Evolutionary conservation across 2,329 filamentous ascomycete species (phyloP).

Genomic region (Chrysosporium keratinophilum): DNA sequence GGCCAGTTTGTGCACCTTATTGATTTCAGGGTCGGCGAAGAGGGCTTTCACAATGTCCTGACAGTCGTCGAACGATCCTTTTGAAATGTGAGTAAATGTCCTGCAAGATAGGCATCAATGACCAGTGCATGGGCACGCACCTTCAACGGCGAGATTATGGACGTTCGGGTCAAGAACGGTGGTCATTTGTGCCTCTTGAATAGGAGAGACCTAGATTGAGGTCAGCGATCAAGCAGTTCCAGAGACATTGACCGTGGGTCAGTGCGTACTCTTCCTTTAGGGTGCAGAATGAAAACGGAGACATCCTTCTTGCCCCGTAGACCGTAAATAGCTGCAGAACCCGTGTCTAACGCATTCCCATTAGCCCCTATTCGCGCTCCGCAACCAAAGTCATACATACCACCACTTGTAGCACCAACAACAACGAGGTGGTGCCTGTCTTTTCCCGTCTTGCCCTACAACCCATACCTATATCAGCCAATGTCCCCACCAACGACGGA

Average conservation of each 20-base stretch:
- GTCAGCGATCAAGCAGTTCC: neutral
- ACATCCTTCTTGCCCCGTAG: slow-evolving; percentile 93
- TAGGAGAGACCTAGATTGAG: slow-evolving; percentile 55
- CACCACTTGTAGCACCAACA: slow-evolving; percentile 75
- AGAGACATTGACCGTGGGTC: neutral
- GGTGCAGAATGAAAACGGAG: slow-evolving; percentile 88
- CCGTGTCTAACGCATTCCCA: slow-evolving; percentile 45
- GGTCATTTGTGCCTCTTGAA: slow-evolving; percentile 96
- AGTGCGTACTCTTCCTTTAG: slow-evolving; percentile 57
- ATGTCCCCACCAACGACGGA: neutral
- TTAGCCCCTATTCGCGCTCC: neutral
- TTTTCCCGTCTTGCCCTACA: slow-evolving; percentile 33
- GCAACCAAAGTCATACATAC: slow-evolving; percentile 34
- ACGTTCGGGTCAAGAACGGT: slow-evolving; percentile 84
- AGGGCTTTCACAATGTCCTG: slow-evolving; percentile 93
- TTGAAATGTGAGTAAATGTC: neutral
- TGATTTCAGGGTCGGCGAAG: slow-evolving; percentile 76
- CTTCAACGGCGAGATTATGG: slow-evolving; percentile 79
- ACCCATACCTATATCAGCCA: neutral
- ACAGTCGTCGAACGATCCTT: slow-evolving; percentile 83
- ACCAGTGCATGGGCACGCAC: neutral
- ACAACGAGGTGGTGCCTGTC: slow-evolving; percentile 73
- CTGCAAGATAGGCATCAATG: neutral
- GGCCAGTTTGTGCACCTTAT: slow-evolving; percentile 70
- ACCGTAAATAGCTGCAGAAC: slow-evolving; percentile 91